Percentiles rank a stretch among this genome's conserved stretches.
These are phyloP conservation scores for Salix purpurea DNA, from an alignment of 345 rosid genomes.

Conservation along the genomic window DNA sequence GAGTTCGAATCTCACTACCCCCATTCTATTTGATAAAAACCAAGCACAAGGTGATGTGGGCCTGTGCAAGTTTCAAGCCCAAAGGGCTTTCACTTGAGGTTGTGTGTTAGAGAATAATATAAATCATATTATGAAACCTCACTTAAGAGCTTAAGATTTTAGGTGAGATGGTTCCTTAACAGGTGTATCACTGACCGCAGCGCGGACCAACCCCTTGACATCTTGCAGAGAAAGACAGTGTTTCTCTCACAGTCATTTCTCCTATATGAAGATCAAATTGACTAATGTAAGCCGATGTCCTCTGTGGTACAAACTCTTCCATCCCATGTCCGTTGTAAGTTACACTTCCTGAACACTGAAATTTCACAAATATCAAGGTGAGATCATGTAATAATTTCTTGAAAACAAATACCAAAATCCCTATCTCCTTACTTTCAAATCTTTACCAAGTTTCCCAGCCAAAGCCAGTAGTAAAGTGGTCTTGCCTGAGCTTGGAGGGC, in stretches of 20 bases:
- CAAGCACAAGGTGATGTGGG: no score
- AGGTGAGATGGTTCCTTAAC: no score
- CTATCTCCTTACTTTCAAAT: slow-evolving; percentile 37
- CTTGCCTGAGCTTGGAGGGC: slow-evolving; percentile 62
- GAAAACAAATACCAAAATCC: neutral
- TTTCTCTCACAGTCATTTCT: slow-evolving; percentile 68
- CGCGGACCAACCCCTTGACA: slow-evolving; percentile 67
- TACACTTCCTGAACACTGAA: slow-evolving; percentile 54
- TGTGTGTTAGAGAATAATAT: no score
- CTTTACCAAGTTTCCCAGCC: slow-evolving; percentile 56
- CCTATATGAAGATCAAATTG: slow-evolving; percentile 58
- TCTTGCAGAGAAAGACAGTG: slow-evolving; percentile 56
- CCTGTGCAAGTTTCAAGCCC: no score
- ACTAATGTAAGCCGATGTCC: slow-evolving; percentile 57
- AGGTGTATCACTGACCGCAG: slow-evolving; percentile 31
- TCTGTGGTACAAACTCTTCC: slow-evolving; percentile 63
- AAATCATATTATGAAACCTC: no score
- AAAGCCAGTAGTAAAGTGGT: slow-evolving; percentile 51
- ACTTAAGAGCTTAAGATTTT: no score
- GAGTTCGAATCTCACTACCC: no score
- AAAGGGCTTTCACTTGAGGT: no score
- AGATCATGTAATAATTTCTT: neutral
- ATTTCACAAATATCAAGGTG: neutral
- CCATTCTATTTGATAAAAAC: no score
- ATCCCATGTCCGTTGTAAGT: slow-evolving; percentile 58